phyloP scores from a whole-genome alignment of 2,329 filamentous ascomycete genomes.

The Calonectria hongkongensis region DNA sequence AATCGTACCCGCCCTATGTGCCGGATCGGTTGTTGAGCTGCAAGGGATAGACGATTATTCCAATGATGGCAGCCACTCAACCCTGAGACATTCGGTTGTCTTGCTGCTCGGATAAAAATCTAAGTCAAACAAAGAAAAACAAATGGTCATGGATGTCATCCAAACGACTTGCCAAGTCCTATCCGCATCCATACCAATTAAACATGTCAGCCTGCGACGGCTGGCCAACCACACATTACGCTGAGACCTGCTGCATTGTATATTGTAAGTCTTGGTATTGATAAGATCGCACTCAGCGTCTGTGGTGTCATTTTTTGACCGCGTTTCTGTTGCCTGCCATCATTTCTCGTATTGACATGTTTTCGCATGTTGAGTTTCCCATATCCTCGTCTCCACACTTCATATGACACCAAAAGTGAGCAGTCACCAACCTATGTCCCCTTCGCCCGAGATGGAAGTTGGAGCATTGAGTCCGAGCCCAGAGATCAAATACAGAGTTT shows the following conservation, averaged over 20 bases:
- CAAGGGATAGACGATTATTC: slow-evolving; percentile 11
- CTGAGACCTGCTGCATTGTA: not conserved
- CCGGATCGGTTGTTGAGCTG: slow-evolving; percentile 9
- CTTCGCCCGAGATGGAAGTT: not conserved
- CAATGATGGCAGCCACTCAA: not conserved
- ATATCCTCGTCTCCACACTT: slow-evolving; percentile 3
- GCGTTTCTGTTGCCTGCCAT: not conserved
- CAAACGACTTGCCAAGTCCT: not conserved
- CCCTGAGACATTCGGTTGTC: slow-evolving; percentile 6
- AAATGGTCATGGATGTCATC: not conserved
- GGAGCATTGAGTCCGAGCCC: not conserved
- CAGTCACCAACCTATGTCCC: not conserved
- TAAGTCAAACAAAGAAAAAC: not conserved
- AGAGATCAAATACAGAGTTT: not conserved
- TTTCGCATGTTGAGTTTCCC: not conserved
- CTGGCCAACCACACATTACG: slow-evolving; percentile 7
- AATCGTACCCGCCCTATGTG: slow-evolving; percentile 1
- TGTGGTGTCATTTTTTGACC: not conserved
- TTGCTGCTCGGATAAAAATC: slow-evolving; percentile 1
- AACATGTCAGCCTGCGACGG: not conserved
- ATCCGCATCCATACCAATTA: not conserved
- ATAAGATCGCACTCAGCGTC: not conserved
- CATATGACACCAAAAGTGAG: not conserved
- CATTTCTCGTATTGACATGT: not conserved
- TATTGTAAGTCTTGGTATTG: not conserved